Conservation (phyloP, 23 red algal species). For the Gracilaria domingensis region DNA sequence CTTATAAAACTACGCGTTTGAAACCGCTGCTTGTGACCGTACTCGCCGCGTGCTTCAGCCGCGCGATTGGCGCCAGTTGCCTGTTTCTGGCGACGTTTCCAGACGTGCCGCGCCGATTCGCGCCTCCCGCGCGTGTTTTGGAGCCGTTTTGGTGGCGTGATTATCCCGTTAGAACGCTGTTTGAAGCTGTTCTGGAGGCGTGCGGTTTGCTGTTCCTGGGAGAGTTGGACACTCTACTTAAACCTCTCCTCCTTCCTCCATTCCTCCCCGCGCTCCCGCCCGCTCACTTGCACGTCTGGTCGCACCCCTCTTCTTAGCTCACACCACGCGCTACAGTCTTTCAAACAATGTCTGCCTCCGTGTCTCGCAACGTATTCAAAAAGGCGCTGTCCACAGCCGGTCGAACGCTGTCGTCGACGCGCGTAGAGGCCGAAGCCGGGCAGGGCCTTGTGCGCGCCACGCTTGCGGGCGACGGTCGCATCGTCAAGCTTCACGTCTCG, state of each 20-base stretch:
- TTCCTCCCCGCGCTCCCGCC: neutral
- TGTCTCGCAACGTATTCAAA: conserved; percentile 21
- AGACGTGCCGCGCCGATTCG: too few relatives aligned
- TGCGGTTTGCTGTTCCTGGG: neutral
- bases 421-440: conserved; percentile 59
- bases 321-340: neutral
- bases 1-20: neutral
- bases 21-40: neutral
- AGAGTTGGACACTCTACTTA: neutral
- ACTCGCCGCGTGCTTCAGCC: neutral
- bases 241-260: neutral
- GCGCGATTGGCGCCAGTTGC: too few relatives aligned
- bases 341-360: conserved; percentile 12
- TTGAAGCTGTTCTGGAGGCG: too few relatives aligned
- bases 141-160: too few relatives aligned
- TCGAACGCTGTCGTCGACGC: conserved; percentile 62
- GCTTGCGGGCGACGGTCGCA: conserved; percentile 64
- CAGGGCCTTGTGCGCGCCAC: conserved; percentile 63
- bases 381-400: conserved; percentile 54
- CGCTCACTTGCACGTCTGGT: neutral
- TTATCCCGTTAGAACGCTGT: too few relatives aligned
- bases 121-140: neutral
- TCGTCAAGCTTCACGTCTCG: conserved; percentile 56
- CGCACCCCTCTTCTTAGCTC: neutral
- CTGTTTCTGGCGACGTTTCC: too few relatives aligned